These are phyloP conservation scores for Elsinoe perseae DNA, from an alignment of 2,329 filamentous ascomycete genomes.

Conservation along the genomic window DNA sequence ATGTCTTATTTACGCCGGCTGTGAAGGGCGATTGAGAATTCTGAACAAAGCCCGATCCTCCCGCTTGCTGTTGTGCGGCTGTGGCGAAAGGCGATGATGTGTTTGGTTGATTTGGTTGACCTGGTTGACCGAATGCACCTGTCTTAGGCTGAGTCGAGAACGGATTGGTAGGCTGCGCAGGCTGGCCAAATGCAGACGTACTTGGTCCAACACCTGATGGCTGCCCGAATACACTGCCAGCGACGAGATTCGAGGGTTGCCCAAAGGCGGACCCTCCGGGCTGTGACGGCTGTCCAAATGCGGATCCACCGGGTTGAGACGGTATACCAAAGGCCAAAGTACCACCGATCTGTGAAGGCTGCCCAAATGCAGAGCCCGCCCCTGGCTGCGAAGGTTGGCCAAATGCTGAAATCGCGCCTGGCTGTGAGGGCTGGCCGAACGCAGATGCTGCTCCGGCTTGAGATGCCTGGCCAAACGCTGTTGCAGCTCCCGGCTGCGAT, in stretches of 20 bases:
- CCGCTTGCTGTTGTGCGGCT: conserved; percentile 15
- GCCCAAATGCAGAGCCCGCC: conserved; percentile 17
- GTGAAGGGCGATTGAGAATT: conserved; percentile 19
- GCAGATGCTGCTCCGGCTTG: conserved; percentile 12
- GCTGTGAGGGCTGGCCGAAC: conserved; percentile 18
- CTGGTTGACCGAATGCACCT: conserved; percentile 26
- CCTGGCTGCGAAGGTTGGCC: conserved; percentile 18
- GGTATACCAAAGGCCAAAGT: conserved; percentile 20
- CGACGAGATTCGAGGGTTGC: conserved; percentile 15
- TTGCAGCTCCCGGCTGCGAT: conserved; percentile 5
- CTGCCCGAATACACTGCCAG: conserved; percentile 15
- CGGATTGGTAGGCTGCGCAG: conserved; percentile 20
- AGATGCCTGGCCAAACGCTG: conserved; percentile 21
- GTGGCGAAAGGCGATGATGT: conserved; percentile 16
- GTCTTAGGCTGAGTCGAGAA: conserved; percentile 17
- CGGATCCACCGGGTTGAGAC: conserved; percentile 14
- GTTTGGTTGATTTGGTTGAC: conserved; percentile 21
- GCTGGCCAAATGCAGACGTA: conserved; percentile 28
- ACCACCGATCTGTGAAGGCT: conserved; percentile 15
- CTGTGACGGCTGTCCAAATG: conserved; percentile 18
- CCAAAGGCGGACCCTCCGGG: conserved; percentile 14
- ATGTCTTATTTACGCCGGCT: conserved; percentile 16
- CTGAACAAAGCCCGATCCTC: conserved; percentile 22
- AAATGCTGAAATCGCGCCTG: conserved; percentile 16
- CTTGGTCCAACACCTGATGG: conserved; percentile 7